Base-by-base conservation (phyloP, 306 rosid genomes). In the Boehmeria nivea region DNA sequence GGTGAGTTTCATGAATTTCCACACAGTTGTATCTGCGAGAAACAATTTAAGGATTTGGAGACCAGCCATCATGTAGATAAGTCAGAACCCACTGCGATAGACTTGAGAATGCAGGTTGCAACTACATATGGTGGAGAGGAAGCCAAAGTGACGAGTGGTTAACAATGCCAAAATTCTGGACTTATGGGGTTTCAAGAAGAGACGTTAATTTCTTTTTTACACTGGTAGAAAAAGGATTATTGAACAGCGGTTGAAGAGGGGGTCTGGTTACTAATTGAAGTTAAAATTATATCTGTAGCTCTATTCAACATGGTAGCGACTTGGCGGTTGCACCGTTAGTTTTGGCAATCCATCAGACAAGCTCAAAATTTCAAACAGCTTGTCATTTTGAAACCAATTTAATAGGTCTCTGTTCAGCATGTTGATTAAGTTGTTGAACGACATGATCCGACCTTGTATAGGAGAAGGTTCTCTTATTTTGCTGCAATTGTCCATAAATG, bases 1-100 rank as follows among this genome's bases (percentile, higher is more conserved):
- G 94, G 89, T 24, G 99, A 93, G 69, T 87, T 87, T 72, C 95
- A 79, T 42, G 99, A 93, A 63, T 85, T 66, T 70, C 99, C 99
- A 6, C 68, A 76, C 51, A 38, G 80, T 9, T 93, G 99, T 57
- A 38, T 93, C 14, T 93, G 96, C 49, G 80, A 79, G 79, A 93
- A 88, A 71, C 81, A 91, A 27, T 63, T 52, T 27, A 57, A 60
- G 25, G 77, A 76, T 49, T 61, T 65, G 23, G 61, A n/a, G n/a
- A n/a, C n/a, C n/a, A 66, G 40, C 13, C 28, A 59, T 48, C 72
- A 59, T 33, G 73, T 46, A 38, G 51, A 62, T 63, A 68, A 63
- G 24, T 59, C 79, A 16, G 57, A 39, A 47, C 69, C 55, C 12
- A 39, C 71, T 38, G 62, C 76, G 4, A 53, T 15, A 38, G 72